These are phyloP conservation scores for Tilletia walkeri DNA, from an alignment of 1,284 basidiomycete genomes.

Conservation along the genomic window DNA sequence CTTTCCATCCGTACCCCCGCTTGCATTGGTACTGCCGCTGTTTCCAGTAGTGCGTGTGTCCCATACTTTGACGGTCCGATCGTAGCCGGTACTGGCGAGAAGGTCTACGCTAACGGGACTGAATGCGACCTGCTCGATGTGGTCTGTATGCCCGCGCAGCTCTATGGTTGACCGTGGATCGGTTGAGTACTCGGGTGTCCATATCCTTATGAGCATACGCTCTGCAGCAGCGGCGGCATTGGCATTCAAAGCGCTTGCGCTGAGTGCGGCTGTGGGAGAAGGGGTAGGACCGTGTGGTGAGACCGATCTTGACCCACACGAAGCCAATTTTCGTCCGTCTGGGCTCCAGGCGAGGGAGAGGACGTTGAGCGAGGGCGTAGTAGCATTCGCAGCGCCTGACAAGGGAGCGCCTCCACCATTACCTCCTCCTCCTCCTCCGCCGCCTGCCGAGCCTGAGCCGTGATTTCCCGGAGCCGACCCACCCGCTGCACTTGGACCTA, in stretches of 20 bases:
- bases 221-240: not conserved
- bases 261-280: not conserved
- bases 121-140: conserved; percentile 47
- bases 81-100: conserved; percentile 40
- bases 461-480: not conserved
- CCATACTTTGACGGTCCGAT: conserved; percentile 48
- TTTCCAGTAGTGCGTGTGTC: conserved; percentile 29
- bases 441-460: not conserved
- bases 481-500: not conserved
- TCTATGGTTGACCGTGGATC: conserved; percentile 46
- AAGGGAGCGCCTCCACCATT: no score
- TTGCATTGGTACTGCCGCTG: not conserved
- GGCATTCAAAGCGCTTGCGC: not conserved
- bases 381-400: not conserved
- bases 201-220: conserved; percentile 23
- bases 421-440: not conserved
- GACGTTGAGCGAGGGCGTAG: not conserved
- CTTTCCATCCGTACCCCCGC: conserved; percentile 3
- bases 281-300: not conserved
- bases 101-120: conserved; percentile 42
- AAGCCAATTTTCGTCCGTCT: conserved; percentile 43
- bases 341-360: conserved; percentile 39
- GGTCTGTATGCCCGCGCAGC: conserved; percentile 43
- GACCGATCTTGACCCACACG: conserved; percentile 33
- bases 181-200: conserved; percentile 43